Evolutionary conservation across 148 eudicot genomes (phyloP).

Genomic region (Rheum nobile): DNA sequence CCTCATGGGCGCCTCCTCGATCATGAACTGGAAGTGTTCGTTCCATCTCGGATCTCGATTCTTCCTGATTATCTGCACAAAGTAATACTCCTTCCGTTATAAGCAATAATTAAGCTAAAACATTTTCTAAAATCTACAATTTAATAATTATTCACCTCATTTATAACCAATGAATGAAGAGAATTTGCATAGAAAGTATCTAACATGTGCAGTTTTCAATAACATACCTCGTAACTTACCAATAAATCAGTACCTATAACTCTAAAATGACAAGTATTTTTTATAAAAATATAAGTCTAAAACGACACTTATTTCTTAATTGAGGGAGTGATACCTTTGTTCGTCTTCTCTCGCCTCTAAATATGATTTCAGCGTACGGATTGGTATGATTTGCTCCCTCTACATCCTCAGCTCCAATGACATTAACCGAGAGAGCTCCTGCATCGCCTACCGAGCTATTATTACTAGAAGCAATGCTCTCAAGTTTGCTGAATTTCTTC

Average conservation of each 20-base stretch:
- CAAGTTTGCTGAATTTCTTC: conserved; percentile 22
- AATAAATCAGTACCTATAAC: too few relatives aligned
- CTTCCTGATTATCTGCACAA: conserved; percentile 43
- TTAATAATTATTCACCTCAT: too few relatives aligned
- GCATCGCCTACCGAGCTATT: conserved; percentile 38
- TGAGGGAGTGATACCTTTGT: conserved; percentile 42
- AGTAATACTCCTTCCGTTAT: too few relatives aligned
- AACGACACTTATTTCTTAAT: too few relatives aligned
- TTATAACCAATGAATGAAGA: too few relatives aligned
- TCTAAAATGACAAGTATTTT: too few relatives aligned
- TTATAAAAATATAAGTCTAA: too few relatives aligned
- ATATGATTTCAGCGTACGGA: conserved; percentile 52
- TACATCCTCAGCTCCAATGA: conserved; percentile 64
- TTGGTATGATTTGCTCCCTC: conserved; percentile 68
- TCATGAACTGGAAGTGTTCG: conserved; percentile 61
- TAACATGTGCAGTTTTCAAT: too few relatives aligned
- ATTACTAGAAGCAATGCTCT: conserved; percentile 6
- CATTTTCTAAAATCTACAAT: too few relatives aligned
- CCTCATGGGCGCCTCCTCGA: conserved; percentile 66
- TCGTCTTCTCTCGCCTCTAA: conserved; percentile 63
- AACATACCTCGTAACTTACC: too few relatives aligned
- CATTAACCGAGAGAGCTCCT: conserved; percentile 57
- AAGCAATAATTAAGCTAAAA: too few relatives aligned
- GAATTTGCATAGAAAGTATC: too few relatives aligned
- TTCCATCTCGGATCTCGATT: conserved; percentile 75